A percentile compares a stretch with the other conserved stretches of the same genome.
These are phyloP conservation scores for Kitagawia praeruptora DNA, from an alignment of 129 eudicot genomes.

Conservation along the genomic window DNA sequence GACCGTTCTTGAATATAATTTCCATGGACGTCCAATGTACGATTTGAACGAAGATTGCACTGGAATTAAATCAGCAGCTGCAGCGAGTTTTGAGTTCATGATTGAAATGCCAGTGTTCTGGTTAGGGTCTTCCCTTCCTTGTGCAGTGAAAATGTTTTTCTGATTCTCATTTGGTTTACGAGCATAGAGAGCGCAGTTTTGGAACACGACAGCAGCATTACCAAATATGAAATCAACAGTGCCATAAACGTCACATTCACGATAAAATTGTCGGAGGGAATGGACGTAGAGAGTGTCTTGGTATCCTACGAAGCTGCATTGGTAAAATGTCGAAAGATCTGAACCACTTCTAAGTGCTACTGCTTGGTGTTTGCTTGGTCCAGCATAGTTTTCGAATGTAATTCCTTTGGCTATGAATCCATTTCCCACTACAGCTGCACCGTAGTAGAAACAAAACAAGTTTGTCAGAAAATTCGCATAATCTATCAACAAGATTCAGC, in stretches of 20 bases:
- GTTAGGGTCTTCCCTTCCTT: slow-evolving; percentile 32
- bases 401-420: slow-evolving; percentile 17
- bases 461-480: neutral
- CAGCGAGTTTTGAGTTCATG: slow-evolving; percentile 16
- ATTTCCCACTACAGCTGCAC: slow-evolving; percentile 17
- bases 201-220: slow-evolving; percentile 31
- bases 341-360: slow-evolving; percentile 14
- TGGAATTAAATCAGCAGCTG: slow-evolving; percentile 19
- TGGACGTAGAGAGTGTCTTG: slow-evolving; percentile 39
- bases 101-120: slow-evolving; percentile 38
- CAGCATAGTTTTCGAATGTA: slow-evolving; percentile 21
- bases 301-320: slow-evolving; percentile 30
- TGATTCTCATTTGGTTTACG: slow-evolving; percentile 23
- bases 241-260: slow-evolving; percentile 23
- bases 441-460: neutral
- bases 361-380: slow-evolving; percentile 23
- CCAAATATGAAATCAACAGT: slow-evolving; percentile 36
- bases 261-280: slow-evolving; percentile 28
- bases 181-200: slow-evolving; percentile 27
- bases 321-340: slow-evolving; percentile 21
- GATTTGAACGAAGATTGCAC: slow-evolving; percentile 5
- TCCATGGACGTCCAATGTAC: slow-evolving; percentile 44
- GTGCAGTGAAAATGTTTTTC: slow-evolving; percentile 30
- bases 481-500: neutral
- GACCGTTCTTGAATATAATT: slow-evolving; percentile 24